Base-by-base conservation (phyloP, 177 flowering plant species). In the Telopea speciosissima region DNA sequence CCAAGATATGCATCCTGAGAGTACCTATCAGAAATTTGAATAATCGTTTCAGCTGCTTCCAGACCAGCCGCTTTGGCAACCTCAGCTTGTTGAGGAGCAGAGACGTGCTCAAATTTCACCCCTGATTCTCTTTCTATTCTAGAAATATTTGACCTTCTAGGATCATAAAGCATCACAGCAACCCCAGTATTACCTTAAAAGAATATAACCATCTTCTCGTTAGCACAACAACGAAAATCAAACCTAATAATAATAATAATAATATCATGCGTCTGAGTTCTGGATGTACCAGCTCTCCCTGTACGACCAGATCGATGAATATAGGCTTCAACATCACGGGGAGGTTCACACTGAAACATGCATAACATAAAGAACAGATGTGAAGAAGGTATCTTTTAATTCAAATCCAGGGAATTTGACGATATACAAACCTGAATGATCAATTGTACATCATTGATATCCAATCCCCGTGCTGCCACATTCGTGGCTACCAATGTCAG, bases 241-340 rank as follows among this genome's bases (percentile, higher is more conserved):
- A 63, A 28, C 65, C 19, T n/a, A 21, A 14, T 3, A 12, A 54
- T 6, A 58, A 14, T 52, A 52, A 52, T 14, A 52, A 13, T 52
- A 19, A 1, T 1, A 52, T 3, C 9, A 36, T 36, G 54, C 13
- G 14, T 19, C 19, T 12, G 19, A 49, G 54, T 49, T 49, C 23
- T 21, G 8, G n/a, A 58, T 19, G 49, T 78, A 95, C 97, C 97
- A 61, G 99, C 99, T 80, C 99, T 88, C 49, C 99, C 99, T 40
- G 99, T 94, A 16, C 99, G 89, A 14, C 98, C 99, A 74, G 99
- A 95, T 22, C 99, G 93, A 82, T 95, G 97, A 40, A 95, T 95
- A 78, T 95, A 95, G 31, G 83, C 97, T 82, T 95, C 99, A 1
- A 95, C 97, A 83, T 93, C 99, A 67, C 88, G 88, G 13, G 99